phyloP scores from a whole-genome alignment of 768 basidiomycete genomes.

The Pulveroboletus sp. region DNA sequence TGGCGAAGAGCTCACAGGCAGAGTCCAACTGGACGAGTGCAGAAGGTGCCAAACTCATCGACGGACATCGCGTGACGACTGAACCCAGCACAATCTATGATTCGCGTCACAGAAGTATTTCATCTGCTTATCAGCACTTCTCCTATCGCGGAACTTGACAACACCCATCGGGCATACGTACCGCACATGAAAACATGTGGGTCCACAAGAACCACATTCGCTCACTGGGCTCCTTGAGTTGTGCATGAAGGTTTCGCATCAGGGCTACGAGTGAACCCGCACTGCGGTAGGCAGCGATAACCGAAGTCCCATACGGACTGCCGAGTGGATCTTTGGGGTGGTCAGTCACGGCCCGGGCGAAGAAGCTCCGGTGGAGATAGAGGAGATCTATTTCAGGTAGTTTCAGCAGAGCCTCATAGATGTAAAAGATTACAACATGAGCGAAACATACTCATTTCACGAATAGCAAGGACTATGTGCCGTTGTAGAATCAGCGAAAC shows the following conservation, averaged over 20 bases:
- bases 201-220: conserved; percentile 56
- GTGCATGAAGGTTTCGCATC: conserved; percentile 63
- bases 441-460: conserved; percentile 57
- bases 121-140: conserved; percentile 10
- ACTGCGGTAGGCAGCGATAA: conserved; percentile 70
- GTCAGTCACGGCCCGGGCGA: conserved; percentile 67
- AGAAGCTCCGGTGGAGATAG: conserved; percentile 70
- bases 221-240: conserved; percentile 58
- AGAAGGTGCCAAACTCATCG: conserved; percentile 72
- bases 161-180: conserved; percentile 31
- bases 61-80: conserved; percentile 73
- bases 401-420: conserved; percentile 11
- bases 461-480: conserved; percentile 63
- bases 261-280: conserved; percentile 66
- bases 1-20: conserved; percentile 69
- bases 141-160: conserved; percentile 9
- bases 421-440: not conserved
- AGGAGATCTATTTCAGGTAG: conserved; percentile 45
- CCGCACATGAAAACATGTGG: conserved; percentile 56
- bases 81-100: conserved; percentile 61
- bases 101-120: conserved; percentile 5
- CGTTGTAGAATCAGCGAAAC: conserved; percentile 52
- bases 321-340: conserved; percentile 71
- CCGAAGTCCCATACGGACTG: conserved; percentile 67
- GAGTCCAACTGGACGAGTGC: conserved; percentile 71